Base-by-base conservation (phyloP, 108 stramenopile genomes). In the Skeletonema tropicum region DNA sequence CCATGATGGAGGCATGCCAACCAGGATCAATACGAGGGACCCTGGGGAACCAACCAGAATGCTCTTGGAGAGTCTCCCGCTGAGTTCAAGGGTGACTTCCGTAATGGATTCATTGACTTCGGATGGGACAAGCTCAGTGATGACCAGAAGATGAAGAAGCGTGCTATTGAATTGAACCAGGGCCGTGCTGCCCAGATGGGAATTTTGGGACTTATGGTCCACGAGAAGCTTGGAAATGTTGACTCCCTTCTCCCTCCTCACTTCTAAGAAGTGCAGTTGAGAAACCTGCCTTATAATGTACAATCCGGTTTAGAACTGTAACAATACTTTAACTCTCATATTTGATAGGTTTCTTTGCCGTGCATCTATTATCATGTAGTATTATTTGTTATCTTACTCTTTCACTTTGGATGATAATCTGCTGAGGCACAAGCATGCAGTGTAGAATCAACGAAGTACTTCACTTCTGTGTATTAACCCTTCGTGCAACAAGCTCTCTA, bases 91-190 rank as follows among this genome's bases (percentile, higher is more conserved):
- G 93, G 93, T 30, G 93, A 94, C 55, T 86, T 90, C 71, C 88
- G 93, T 75, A 94, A 92, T 76, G 90, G 89, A 57, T 67, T 83
- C 64, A 68, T 92, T 48, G 90, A 92, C 82, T 91, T 94, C 83
- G 83, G 86, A 31, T 94, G 92, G 92, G 87, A 84, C 65, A 85
- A 72, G 59, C 66, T 87, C 62, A 76, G 72, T 30, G 85, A 80
- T 35, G 89, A 88, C 49, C 66, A 80, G 5, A 88, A 92, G 87
- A 39, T 79, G 68, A 42, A 72, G 42, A 97, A 97, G 90, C 83
- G 94, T 61, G 91, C 89, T 66, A 93, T 94, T 64, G 96, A 95
- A 77, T 86, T 97, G 79, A 95, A 95, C 92, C 91, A 95, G 70
- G 94, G 94, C 36, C 91, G 94, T 57, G 92, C 92, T 7, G 94